These are phyloP conservation scores for Phlebiopsis flavidoalba DNA, from an alignment of 768 basidiomycete genomes.

Conservation along the genomic window DNA sequence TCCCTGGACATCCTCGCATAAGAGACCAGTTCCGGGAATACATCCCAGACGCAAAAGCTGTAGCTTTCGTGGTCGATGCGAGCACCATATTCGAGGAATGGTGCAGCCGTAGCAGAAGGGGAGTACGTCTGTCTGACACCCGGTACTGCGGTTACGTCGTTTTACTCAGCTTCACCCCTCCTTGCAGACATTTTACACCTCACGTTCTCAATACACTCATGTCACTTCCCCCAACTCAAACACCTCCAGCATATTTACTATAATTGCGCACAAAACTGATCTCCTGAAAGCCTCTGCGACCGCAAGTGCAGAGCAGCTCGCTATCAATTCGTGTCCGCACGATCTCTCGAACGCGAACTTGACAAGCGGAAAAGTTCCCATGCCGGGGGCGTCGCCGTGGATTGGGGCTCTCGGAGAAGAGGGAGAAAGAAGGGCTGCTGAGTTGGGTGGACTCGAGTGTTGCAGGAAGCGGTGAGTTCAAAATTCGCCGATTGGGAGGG, in stretches of 20 bases:
- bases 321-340: constrained; percentile 66
- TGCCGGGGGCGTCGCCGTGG: constrained; percentile 61
- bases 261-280: constrained; percentile 77
- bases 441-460: constrained; percentile 77
- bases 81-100: constrained; percentile 75
- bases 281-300: constrained; percentile 47
- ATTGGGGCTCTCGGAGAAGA: constrained; percentile 72
- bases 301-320: constrained; percentile 41
- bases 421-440: constrained; percentile 41
- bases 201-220: constrained; percentile 62
- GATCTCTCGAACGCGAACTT: constrained; percentile 78
- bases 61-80: constrained; percentile 79
- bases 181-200: constrained; percentile 66
- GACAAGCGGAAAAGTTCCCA: constrained; percentile 70
- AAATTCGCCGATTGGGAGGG: constrained; percentile 82
- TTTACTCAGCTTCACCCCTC: not conserved
- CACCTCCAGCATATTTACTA: constrained; percentile 52
- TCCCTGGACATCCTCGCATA: constrained; percentile 84
- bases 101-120: constrained; percentile 67
- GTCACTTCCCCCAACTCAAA: constrained; percentile 67
- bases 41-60: constrained; percentile 52
- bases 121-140: constrained; percentile 58
- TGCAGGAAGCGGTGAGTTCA: constrained; percentile 52
- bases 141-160: not conserved
- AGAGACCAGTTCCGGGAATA: constrained; percentile 68